phyloP scores from a whole-genome alignment of 2,329 filamentous ascomycete species.

The Gnomoniopsis sp. region DNA sequence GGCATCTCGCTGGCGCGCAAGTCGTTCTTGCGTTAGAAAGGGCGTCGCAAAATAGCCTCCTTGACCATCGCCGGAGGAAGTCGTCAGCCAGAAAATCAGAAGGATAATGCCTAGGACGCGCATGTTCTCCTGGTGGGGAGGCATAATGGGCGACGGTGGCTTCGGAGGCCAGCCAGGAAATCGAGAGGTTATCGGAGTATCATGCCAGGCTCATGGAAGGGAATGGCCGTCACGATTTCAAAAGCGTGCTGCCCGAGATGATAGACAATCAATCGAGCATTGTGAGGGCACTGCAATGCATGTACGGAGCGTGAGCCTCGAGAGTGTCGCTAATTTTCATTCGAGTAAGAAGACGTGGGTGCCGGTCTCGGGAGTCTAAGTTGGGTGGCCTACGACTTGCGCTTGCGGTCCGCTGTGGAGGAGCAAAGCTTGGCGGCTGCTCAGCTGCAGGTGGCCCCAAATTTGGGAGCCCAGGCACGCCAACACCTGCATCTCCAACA shows the following conservation, averaged over 20 bases:
- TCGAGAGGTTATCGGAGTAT: conserved; percentile 6
- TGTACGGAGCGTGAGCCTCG: not conserved
- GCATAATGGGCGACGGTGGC: conserved; percentile 35
- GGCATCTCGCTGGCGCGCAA: conserved; percentile 49
- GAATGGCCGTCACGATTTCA: not conserved
- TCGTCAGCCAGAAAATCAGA: conserved; percentile 41
- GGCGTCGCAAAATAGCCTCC: conserved; percentile 41
- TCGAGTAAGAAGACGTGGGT: not conserved
- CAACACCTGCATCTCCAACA: too few relatives aligned
- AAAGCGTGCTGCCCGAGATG: too few relatives aligned
- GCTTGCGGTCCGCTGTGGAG: too few relatives aligned
- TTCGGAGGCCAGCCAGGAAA: conserved; percentile 7
- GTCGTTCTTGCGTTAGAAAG: conserved; percentile 40
- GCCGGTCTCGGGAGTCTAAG: too few relatives aligned
- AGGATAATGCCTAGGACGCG: conserved; percentile 41
- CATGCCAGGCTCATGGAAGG: conserved; percentile 6
- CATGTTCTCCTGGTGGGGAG: conserved; percentile 42
- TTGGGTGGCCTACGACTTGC: too few relatives aligned
- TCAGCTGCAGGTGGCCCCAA: too few relatives aligned
- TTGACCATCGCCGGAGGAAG: conserved; percentile 37
- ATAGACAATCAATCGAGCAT: not conserved
- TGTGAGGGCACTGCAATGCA: not conserved
- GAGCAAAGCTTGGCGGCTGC: too few relatives aligned
- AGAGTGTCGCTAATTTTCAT: not conserved
- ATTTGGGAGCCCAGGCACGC: too few relatives aligned